Evolutionary conservation across 129 eudicot genomes (phyloP).

Genomic region (Deinandra increscens): DNA sequence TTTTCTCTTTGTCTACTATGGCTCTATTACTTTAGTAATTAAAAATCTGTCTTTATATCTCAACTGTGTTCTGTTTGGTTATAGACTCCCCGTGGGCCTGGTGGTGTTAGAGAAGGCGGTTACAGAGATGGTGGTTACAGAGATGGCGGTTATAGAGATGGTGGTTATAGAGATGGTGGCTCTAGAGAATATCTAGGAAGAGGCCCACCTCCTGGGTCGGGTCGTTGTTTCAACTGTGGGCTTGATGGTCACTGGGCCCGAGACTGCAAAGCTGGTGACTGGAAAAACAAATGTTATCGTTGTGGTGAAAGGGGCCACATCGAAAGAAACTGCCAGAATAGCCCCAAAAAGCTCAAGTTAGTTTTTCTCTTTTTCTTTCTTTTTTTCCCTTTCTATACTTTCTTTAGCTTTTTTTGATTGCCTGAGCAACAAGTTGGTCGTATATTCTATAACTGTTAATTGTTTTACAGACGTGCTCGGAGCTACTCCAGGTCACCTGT

Average conservation of each 20-base stretch:
- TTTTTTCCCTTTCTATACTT: not conserved
- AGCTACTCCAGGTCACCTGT: constrained; percentile 81
- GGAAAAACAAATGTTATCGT: constrained; percentile 95
- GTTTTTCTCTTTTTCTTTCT: too few relatives aligned
- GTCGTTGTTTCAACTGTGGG: constrained; percentile 96
- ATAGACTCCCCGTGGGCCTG: constrained; percentile 90
- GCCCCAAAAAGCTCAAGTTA: constrained; percentile 80
- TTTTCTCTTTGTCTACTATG: not conserved
- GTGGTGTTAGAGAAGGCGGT: constrained; percentile 50
- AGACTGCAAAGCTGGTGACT: constrained; percentile 96
- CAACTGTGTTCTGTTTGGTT: constrained; percentile 14
- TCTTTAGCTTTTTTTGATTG: not conserved
- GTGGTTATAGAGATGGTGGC: constrained; percentile 60
- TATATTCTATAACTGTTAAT: not conserved
- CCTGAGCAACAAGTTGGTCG: not conserved
- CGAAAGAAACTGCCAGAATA: constrained; percentile 83
- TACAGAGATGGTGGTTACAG: too few relatives aligned
- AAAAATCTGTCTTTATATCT: not conserved
- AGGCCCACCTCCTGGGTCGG: constrained; percentile 91
- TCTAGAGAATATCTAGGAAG: constrained; percentile 71
- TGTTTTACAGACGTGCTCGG: constrained; percentile 48
- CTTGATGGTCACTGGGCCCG: constrained; percentile 99
- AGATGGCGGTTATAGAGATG: constrained; percentile 19
- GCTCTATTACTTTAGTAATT: not conserved
- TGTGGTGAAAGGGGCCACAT: constrained; percentile 97